Percentiles rank a stretch among this genome's conserved stretches.
Conservation (phyloP, 345 rosid genomes). For the Moricandia moricandioides region DNA sequence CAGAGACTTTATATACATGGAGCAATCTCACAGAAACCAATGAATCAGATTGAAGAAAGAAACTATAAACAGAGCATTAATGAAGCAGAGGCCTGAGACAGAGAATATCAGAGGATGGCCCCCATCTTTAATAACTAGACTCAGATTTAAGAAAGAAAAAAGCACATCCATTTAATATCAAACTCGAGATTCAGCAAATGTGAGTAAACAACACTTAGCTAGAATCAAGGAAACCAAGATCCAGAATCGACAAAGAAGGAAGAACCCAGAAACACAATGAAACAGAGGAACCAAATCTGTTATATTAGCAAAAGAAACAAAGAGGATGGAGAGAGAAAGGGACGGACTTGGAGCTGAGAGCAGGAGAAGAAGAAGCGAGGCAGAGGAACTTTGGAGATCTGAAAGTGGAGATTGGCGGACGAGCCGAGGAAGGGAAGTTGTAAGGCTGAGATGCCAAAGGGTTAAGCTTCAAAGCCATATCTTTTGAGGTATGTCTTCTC, state of each 20-base stretch:
- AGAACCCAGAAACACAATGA: slow-evolving; percentile 5
- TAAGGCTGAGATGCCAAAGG: slow-evolving; percentile 54
- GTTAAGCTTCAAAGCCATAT: slow-evolving; percentile 72
- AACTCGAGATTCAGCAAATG: slow-evolving; percentile 14
- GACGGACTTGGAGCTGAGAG: slow-evolving; percentile 63
- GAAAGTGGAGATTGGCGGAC: slow-evolving; percentile 51
- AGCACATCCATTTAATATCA: not conserved
- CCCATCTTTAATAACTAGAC: not conserved
- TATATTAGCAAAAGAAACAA: not conserved
- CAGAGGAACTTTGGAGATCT: slow-evolving; percentile 76
- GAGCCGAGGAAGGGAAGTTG: slow-evolving; percentile 54
- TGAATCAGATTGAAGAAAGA: no score
- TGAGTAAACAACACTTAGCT: not conserved
- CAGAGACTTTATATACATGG: not conserved
- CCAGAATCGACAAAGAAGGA: slow-evolving; percentile 19
- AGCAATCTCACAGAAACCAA: slow-evolving; percentile 10
- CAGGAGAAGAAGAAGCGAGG: slow-evolving; percentile 57
- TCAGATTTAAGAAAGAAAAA: slow-evolving; percentile 16
- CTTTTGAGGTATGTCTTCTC: not conserved
- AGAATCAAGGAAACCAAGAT: slow-evolving; percentile 27
- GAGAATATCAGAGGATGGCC: slow-evolving; percentile 12
- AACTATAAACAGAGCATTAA: slow-evolving; percentile 15
- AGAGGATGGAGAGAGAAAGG: not conserved
- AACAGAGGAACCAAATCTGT: slow-evolving; percentile 26
- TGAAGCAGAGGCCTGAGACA: slow-evolving; percentile 11